Conservation (phyloP, 2,329 filamentous ascomycete species). For the Pyrenophora teres region DNA sequence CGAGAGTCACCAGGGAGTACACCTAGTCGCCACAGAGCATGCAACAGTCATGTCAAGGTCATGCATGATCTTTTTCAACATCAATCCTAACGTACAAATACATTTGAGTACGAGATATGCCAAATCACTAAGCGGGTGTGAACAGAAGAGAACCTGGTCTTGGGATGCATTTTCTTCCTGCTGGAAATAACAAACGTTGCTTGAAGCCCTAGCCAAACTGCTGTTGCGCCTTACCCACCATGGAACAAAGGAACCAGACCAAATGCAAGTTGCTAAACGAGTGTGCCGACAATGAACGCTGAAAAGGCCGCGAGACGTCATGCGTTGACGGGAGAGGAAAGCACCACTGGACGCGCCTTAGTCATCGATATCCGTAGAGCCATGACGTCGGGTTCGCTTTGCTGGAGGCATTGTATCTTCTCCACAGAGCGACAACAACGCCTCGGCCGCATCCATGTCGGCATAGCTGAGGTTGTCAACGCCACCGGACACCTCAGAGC, state of each 20-base stretch:
- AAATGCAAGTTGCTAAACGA: constrained; percentile 12
- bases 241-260: constrained; percentile 4
- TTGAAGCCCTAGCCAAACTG: constrained; percentile 10
- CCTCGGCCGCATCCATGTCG: constrained; percentile 45
- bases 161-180: constrained; percentile 6
- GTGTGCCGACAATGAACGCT: constrained; percentile 22
- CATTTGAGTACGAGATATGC: constrained; percentile 7
- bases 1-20: too few relatives aligned
- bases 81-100: constrained; percentile 3
- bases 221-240: constrained; percentile 1
- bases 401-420: constrained; percentile 26
- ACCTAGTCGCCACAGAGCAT: neutral
- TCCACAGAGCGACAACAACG: constrained; percentile 40
- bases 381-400: constrained; percentile 38
- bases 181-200: constrained; percentile 21
- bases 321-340: constrained; percentile 13
- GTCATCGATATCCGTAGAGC: constrained; percentile 17
- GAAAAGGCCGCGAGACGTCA: constrained; percentile 10
- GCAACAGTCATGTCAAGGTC: constrained; percentile 1
- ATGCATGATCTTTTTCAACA: neutral
- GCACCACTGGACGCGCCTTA: constrained; percentile 4
- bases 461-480: constrained; percentile 15
- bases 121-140: neutral
- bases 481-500: constrained; percentile 1
- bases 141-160: neutral